Conservation (phyloP, 2,329 filamentous ascomycete genomes). For the Ophiosphaerella herpotricha region DNA sequence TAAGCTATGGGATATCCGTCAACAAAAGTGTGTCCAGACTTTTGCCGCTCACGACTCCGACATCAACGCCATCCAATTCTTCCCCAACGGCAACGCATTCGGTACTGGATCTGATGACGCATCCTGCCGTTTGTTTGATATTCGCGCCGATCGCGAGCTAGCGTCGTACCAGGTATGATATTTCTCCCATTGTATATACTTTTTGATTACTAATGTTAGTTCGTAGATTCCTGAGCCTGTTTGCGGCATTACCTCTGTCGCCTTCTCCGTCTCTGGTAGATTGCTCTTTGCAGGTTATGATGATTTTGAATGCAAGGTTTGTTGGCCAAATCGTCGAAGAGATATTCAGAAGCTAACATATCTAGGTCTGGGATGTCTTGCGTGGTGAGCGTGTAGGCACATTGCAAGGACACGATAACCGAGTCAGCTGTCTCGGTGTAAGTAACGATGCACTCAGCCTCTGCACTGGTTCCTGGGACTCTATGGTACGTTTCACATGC, state of each 20-base stretch:
- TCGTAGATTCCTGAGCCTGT: conserved; percentile 95
- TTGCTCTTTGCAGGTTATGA: conserved; percentile 97
- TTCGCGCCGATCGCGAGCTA: conserved; percentile 85
- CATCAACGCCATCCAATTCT: conserved; percentile 99
- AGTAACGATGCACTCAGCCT: conserved; percentile 99
- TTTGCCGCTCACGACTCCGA: conserved; percentile 98
- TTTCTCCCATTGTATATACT: neutral
- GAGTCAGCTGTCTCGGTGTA: conserved; percentile 96
- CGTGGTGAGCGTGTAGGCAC: conserved; percentile 97
- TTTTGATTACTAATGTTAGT: conserved; percentile 30
- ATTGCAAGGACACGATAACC: conserved; percentile 95
- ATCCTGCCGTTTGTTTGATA: conserved; percentile 95
- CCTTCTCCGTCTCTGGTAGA: conserved; percentile 94
- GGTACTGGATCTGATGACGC: conserved; percentile 98
- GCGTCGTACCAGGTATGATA: conserved; percentile 61
- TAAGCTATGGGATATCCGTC: conserved; percentile 98
- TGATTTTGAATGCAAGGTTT: conserved; percentile 99
- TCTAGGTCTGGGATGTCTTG: conserved; percentile 94
- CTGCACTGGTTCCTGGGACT: conserved; percentile 99
- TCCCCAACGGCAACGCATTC: conserved; percentile 97
- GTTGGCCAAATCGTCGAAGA: conserved; percentile 32
- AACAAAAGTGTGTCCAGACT: conserved; percentile 97
- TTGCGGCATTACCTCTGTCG: conserved; percentile 97
- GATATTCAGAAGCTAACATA: conserved; percentile 45
- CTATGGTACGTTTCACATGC: conserved; percentile 71